Conservation (phyloP, 305 asterid species). For the Caryopteris hybrid region DNA sequence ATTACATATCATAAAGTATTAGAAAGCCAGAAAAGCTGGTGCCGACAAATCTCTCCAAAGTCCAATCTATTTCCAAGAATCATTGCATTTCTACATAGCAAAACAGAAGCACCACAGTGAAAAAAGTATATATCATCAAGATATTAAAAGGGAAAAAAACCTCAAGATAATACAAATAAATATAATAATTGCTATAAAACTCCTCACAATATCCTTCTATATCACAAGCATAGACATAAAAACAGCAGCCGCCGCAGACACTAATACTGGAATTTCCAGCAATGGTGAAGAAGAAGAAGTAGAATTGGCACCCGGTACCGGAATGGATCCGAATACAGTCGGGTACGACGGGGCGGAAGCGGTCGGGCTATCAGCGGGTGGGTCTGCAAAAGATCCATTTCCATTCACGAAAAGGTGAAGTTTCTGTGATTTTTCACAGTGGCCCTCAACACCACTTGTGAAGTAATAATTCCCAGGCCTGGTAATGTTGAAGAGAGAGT, state of each 20-base stretch:
- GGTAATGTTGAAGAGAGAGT: constrained; percentile 72
- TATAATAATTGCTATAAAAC: too few species aligned
- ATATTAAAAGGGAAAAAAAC: too few species aligned
- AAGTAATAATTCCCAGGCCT: constrained; percentile 56
- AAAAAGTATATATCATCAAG: too few species aligned
- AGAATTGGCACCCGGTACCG: constrained; percentile 22
- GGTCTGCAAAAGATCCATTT: constrained; percentile 41
- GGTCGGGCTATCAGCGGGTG: constrained; percentile 39
- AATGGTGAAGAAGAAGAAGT: constrained; percentile 24
- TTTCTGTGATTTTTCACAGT: constrained; percentile 63
- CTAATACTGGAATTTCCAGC: constrained; percentile 13
- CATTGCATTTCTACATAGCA: too few species aligned
- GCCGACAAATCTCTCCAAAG: too few species aligned
- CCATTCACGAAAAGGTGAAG: constrained; percentile 52
- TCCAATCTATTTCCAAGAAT: too few species aligned
- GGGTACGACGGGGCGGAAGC: constrained; percentile 65
- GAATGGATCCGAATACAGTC: constrained; percentile 57
- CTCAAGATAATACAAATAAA: background rate
- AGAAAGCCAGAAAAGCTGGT: too few species aligned
- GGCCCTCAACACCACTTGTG: constrained; percentile 70
- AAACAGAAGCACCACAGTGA: too few species aligned
- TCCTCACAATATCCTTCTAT: background rate
- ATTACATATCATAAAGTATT: too few species aligned
- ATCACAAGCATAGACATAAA: constrained; percentile 10
- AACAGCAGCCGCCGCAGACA: constrained; percentile 25